Conservation (phyloP, 139 green algal genomes). For the Picochlorum costavermella region DNA sequence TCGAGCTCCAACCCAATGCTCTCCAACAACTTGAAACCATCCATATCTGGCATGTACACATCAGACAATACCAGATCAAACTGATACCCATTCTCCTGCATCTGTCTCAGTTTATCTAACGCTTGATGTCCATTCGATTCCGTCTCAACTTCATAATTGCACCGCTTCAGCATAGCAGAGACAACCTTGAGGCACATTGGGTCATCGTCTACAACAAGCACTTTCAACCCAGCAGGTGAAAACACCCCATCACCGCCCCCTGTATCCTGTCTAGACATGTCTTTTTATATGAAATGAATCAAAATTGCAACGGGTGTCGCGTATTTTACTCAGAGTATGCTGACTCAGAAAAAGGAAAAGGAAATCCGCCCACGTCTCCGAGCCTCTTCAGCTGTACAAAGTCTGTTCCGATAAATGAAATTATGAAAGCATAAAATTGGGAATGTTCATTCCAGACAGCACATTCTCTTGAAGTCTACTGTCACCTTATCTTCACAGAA, state of each 20-base stretch:
- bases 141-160: conserved; percentile 65
- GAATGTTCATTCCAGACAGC: too few species aligned
- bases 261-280: too few species aligned
- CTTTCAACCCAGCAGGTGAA: conserved; percentile 12
- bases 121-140: conserved; percentile 49
- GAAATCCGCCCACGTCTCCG: too few species aligned
- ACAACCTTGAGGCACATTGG: conserved; percentile 84
- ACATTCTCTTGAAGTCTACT: too few species aligned
- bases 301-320: too few species aligned
- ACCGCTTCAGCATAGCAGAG: conserved; percentile 78
- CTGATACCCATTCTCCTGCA: conserved; percentile 24
- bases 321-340: too few species aligned
- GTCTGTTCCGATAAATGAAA: too few species aligned
- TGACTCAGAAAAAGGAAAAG: too few species aligned
- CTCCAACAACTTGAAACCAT: conserved; percentile 93
- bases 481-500: too few species aligned
- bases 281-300: too few species aligned
- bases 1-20: conserved; percentile 85
- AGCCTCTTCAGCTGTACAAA: too few species aligned
- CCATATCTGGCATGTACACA: conserved; percentile 97
- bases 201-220: conserved; percentile 93
- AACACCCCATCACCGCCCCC: not conserved
- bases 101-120: conserved; percentile 49
- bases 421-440: too few species aligned
- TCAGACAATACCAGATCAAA: conserved; percentile 95